Base-by-base conservation (phyloP, 495 filamentous ascomycete species). In the Ramalina intermedia region DNA sequence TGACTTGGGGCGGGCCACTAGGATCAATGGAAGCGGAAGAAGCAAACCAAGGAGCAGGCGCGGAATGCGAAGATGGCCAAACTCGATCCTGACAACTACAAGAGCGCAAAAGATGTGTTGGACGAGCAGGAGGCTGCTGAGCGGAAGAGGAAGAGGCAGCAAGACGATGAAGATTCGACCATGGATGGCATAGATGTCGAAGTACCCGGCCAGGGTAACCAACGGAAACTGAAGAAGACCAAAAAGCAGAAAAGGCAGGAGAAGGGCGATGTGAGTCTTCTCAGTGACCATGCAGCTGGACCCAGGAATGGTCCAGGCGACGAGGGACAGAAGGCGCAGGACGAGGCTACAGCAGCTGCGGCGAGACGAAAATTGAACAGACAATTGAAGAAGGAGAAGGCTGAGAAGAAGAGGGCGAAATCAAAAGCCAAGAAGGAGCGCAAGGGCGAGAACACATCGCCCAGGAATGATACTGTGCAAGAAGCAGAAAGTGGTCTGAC, bases 11-110 rank as follows among this genome's bases (percentile, higher is more conserved):
- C 48, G 36, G 23, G 43, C 55, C 56, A 49, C 61, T 63, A 88
- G 81, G 75, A 85, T 50, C 85, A 90, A 78, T 89, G 85, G 85
- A 74, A 79, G 65, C 79, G 78, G 62, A 87, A 86, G 63, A 91
- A 90, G 63, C 85, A 89, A 65, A 85, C 83, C 42, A 91, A 90
- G 64, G 82, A 84, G 57, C 73, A 90, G 63, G 81, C 81, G 48
- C 80, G 77, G 42, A 77, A 79, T 42, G 85, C 85, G 7, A 82
- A 82, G 63, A 67, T 73, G 63, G 87, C 85, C 37, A 94, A 93
- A 65, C 74, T 95, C 13, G 83, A 94, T 48, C 87, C 88, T 26
- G 85, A 89, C 48, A 80, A 80, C 50, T 78, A 76, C 37, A 82
- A 82, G 62, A 85, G 74, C 48, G 84, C 82, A 43, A 87, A 90